These are phyloP conservation scores for Mycena sanguinolenta DNA, from an alignment of 768 basidiomycete genomes.

Conservation along the genomic window DNA sequence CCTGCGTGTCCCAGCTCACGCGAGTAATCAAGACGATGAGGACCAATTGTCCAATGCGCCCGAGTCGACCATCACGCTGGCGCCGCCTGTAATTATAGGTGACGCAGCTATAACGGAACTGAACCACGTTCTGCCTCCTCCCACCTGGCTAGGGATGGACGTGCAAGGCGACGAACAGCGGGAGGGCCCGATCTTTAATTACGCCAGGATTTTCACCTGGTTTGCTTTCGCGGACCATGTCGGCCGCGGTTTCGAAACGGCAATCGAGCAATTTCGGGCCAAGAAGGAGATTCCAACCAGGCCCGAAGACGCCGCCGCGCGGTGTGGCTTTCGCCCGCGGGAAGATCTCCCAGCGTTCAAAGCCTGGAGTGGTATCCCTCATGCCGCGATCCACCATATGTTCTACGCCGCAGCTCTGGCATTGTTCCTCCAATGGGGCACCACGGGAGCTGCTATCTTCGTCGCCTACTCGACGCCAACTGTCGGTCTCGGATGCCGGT, in stretches of 20 bases:
- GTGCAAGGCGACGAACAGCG: slow-evolving; percentile 31
- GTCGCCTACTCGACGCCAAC: slow-evolving; percentile 38
- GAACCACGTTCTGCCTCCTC: not conserved
- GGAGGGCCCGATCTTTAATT: slow-evolving; percentile 37
- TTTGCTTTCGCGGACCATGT: slow-evolving; percentile 26
- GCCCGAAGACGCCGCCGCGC: not conserved
- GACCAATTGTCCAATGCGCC: too few species aligned
- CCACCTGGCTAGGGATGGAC: slow-evolving; percentile 27
- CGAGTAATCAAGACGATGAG: too few species aligned
- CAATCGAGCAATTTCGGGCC: slow-evolving; percentile 14
- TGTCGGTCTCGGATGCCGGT: slow-evolving; percentile 48
- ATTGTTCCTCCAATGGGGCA: slow-evolving; percentile 48
- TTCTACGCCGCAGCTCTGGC: slow-evolving; percentile 41
- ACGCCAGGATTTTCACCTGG: slow-evolving; percentile 34
- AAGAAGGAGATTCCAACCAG: slow-evolving; percentile 5
- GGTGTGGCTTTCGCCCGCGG: slow-evolving; percentile 1
- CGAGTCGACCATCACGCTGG: not conserved
- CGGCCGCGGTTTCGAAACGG: not conserved
- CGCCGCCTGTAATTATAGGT: not conserved
- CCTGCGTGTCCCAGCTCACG: not conserved
- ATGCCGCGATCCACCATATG: slow-evolving; percentile 30
- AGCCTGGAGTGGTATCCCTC: slow-evolving; percentile 2
- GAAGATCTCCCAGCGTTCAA: slow-evolving; percentile 18
- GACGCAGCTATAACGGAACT: not conserved
- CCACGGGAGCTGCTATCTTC: slow-evolving; percentile 45